Evolutionary conservation across 2,329 filamentous ascomycete genomes (phyloP), one percentile per base, ranked within the genome.

Genomic region (Pseudocercospora fuligena): DNA sequence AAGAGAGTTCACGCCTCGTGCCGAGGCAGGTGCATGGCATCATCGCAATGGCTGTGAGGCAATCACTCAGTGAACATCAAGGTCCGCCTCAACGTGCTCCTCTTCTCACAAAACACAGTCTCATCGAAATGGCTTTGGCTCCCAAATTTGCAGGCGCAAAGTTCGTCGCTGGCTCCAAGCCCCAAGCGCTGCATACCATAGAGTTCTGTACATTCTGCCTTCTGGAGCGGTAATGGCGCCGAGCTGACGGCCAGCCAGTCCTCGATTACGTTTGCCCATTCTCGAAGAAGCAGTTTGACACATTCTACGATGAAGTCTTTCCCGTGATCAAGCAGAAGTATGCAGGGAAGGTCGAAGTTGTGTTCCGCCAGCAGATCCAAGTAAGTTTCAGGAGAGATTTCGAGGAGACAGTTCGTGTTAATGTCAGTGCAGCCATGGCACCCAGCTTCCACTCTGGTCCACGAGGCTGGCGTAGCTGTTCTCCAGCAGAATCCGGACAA

Each of bases 241-340:
- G 51, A 56, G 27, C 31, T 25, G 64, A 33, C 16, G 14, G 36
- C 19, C 43, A 31, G 47, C 21, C 47, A 88, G 86, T 92, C 80
- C 89, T 97, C 72, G 94, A 97, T 84, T 97, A 97, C 83, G 91
- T 93, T 76, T 97, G 94, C 79, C 93, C 93, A 7, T 91, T 87
- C 82, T 88, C 85, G 40, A 86, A 86, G 66, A 91, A 90, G 75
- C 81, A 93, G 74, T 97, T 95, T 87, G 87, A 89, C 69, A 94
- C 91, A 1, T 81, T 97, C 73, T 89, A 90, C 80, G 82, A 80
- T 65, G 80, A 83, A 31, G 87, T 97, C 66, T 83, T 87, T 66
- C 90, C 92, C 0, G 78, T 87, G 57, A 84, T 97, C 72, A 83
- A 85, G 68, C 73, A 83, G 59, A 88, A 89, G 73, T 89, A 91